Percentiles rank a stretch among this genome's conserved stretches.
phyloP scores from a whole-genome alignment of 2,329 filamentous ascomycete species.

The Hymenoscyphus repandus region DNA sequence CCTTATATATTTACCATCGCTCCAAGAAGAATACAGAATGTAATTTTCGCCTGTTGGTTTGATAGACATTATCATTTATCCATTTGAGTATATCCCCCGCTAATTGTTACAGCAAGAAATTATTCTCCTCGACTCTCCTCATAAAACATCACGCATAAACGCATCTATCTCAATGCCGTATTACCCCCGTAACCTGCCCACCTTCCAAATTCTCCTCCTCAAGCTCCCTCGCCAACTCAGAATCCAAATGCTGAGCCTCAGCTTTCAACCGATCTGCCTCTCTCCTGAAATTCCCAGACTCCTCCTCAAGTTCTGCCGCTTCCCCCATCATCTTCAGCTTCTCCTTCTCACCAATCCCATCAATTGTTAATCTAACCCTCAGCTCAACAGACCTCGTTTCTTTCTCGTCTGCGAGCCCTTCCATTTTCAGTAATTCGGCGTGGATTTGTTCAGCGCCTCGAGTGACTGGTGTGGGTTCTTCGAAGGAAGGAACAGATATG shows the following conservation, averaged over 20 bases:
- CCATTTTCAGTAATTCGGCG: constrained; percentile 17
- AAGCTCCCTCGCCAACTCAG: constrained; percentile 24
- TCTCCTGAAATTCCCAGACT: constrained; percentile 18
- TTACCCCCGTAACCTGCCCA: not conserved
- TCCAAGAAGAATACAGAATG: too few species aligned
- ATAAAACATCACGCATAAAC: too few species aligned
- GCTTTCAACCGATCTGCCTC: constrained; percentile 23
- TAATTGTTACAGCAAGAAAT: too few species aligned
- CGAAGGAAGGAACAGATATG: constrained; percentile 3
- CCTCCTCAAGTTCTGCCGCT: constrained; percentile 20
- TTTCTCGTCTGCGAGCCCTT: constrained; percentile 12
- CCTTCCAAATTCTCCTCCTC: constrained; percentile 14
- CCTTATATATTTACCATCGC: not conserved
- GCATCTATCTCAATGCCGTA: not conserved
- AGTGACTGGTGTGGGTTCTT: constrained; percentile 7
- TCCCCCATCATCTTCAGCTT: constrained; percentile 14
- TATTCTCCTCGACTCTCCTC: too few species aligned
- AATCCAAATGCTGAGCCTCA: constrained; percentile 23
- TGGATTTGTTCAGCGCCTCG: constrained; percentile 18
- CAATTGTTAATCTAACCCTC: constrained; percentile 6
- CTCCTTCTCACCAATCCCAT: constrained; percentile 12
- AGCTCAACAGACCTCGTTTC: constrained; percentile 16
- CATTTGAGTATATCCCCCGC: too few species aligned
- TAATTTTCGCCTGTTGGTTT: too few species aligned
- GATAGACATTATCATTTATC: too few species aligned